Percentiles rank a stretch among this genome's conserved stretches.
Evolutionary conservation across 495 filamentous ascomycete genomes (phyloP).

Genomic region (Hyphodiscus hymeniophilus): DNA sequence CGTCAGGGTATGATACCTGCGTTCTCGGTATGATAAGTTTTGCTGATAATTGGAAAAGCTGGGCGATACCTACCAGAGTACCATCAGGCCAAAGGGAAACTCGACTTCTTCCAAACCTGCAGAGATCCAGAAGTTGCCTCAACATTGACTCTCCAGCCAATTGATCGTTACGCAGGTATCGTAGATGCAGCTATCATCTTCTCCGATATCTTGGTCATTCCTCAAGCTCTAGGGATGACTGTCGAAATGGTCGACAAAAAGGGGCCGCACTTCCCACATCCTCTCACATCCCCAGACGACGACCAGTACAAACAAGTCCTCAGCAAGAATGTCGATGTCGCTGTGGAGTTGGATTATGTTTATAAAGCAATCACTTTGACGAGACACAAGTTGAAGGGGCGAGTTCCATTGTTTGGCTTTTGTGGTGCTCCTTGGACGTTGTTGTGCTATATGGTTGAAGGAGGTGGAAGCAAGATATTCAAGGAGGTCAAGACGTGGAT

Average conservation of each 20-base stretch:
- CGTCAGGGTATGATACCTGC: slow-evolving; percentile 63
- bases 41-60: slow-evolving; percentile 41
- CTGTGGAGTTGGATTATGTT: slow-evolving; percentile 79
- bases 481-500: slow-evolving; percentile 90
- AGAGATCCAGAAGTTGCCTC: slow-evolving; percentile 87
- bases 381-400: slow-evolving; percentile 73
- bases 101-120: slow-evolving; percentile 97
- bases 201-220: slow-evolving; percentile 95
- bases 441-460: slow-evolving; percentile 97
- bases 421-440: slow-evolving; percentile 96
- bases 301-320: slow-evolving; percentile 74
- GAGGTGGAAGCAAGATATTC: slow-evolving; percentile 90
- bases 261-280: slow-evolving; percentile 86
- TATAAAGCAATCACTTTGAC: slow-evolving; percentile 92
- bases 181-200: slow-evolving; percentile 98
- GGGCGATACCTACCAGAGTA: slow-evolving; percentile 98
- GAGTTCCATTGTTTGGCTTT: slow-evolving; percentile 94
- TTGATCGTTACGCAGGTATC: slow-evolving; percentile 81
- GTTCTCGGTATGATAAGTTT: neutral
- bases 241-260: slow-evolving; percentile 97
- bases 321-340: slow-evolving; percentile 70
- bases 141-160: slow-evolving; percentile 83
- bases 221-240: slow-evolving; percentile 93
- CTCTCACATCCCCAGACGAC: slow-evolving; percentile 67
- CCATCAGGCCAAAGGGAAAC: slow-evolving; percentile 78